Base-by-base conservation (phyloP, 306 rosid species). In the Amphicarpaea edgeworthii region DNA sequence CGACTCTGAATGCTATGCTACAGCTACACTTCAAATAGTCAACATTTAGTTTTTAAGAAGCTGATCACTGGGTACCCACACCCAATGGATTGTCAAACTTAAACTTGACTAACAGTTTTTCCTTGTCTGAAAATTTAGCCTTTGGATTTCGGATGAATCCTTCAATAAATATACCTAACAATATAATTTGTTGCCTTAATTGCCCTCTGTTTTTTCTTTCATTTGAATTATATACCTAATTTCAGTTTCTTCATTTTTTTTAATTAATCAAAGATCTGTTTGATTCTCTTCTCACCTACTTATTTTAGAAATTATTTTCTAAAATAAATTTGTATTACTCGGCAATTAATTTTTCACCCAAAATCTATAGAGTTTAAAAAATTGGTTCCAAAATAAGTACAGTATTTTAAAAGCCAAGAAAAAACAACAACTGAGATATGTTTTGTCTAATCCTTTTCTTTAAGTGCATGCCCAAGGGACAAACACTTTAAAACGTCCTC, bases 1-100 rank as follows among this genome's bases (percentile, higher is more conserved):
- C 5, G n/a, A 62, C 68, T 38, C 46, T 16, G 2, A 34, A 21
- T 34, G 46, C 26, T 15, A n/a, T 17, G 68, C 68, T 62, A 38
- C 49, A 61, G 16, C 14, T 10, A 20, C 46, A 16, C 16, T 37
- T 62, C 26, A 34, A 34, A 62, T 60, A 32, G 8, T 32, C 43
- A 59, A 30, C 43, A 30, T 30, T 28, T 60, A 32, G 42, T 15
- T 30, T 60, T 60, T 26, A 58, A 58, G 40, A 59, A 60, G 14
- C 12, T 30, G 12, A 28, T 59, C 14, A 60, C 42, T 60, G 37
- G 64, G 67, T 60, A 60, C 43, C 67, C 67, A 60, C 43, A 7
- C 3, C 67, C 23, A 30, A n/a, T 30, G 24, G 14, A 28, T 32
- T 32, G 7, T 15, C 43, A 30, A 60, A 60, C 20, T 15, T 59